These are phyloP conservation scores for Elsinoe fawcettii DNA, from an alignment of 2,329 filamentous ascomycete genomes.

Conservation along the genomic window DNA sequence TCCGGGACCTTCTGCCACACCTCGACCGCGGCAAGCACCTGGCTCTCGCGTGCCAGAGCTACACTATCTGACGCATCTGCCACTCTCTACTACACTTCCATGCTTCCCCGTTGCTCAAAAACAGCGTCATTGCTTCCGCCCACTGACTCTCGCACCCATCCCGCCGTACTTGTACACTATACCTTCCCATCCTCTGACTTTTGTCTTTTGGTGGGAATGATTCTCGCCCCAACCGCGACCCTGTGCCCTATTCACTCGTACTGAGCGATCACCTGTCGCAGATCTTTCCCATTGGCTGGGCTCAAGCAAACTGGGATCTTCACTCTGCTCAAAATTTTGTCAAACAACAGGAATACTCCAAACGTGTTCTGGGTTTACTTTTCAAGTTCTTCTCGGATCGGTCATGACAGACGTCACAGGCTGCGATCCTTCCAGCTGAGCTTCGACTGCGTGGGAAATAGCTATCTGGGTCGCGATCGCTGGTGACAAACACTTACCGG, in stretches of 20 bases:
- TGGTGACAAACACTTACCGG: background rate
- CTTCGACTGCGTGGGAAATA: background rate
- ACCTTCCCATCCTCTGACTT: constrained; percentile 11
- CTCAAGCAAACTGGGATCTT: background rate
- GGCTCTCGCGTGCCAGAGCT: constrained; percentile 7
- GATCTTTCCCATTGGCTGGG: constrained; percentile 6
- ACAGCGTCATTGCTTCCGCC: background rate
- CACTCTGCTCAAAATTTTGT: background rate
- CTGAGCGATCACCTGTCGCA: background rate
- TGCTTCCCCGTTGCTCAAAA: constrained; percentile 3
- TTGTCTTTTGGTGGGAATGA: constrained; percentile 13
- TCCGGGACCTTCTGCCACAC: constrained; percentile 1
- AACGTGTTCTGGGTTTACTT: background rate
- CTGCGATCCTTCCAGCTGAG: background rate
- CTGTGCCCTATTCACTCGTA: constrained; percentile 3
- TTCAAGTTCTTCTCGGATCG: background rate
- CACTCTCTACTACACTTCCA: constrained; percentile 6
- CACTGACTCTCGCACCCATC: background rate
- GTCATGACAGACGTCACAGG: background rate
- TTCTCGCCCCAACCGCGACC: constrained; percentile 12
- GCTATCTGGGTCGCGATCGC: background rate
- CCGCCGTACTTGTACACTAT: constrained; percentile 9
- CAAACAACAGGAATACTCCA: background rate
- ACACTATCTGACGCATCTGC: constrained; percentile 2
- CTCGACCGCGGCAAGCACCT: background rate